These are phyloP conservation scores for Phytophthora melonis DNA, from an alignment of 352 stramenopile genomes.

Conservation along the genomic window DNA sequence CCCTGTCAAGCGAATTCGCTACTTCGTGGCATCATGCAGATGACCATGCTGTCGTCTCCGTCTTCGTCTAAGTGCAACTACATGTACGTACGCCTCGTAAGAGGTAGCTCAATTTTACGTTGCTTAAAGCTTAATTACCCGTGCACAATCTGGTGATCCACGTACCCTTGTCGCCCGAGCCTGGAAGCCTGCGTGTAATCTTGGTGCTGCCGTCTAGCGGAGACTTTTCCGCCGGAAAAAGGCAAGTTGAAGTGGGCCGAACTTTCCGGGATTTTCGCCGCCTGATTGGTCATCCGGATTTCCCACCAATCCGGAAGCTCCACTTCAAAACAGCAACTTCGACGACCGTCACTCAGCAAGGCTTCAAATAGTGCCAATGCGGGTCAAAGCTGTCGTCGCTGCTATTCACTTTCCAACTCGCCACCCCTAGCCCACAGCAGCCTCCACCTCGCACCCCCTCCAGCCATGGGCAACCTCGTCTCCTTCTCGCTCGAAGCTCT, in stretches of 20 bases:
- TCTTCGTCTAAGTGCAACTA: too few relatives aligned
- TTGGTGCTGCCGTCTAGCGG: neutral
- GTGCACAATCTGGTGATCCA: too few relatives aligned
- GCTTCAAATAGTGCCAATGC: slow-evolving; percentile 23
- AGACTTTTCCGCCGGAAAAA: neutral
- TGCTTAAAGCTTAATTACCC: too few relatives aligned
- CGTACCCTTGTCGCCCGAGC: too few relatives aligned
- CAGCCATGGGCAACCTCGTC: slow-evolving; percentile 59
- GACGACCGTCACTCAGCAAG: slow-evolving; percentile 20
- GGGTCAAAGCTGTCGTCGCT: neutral
- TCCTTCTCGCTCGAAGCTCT: slow-evolving; percentile 46
- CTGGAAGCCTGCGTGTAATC: neutral
- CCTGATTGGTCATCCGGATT: neutral
- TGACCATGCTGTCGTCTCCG: too few relatives aligned
- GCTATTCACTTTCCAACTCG: slow-evolving; percentile 28
- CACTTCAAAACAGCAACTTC: slow-evolving; percentile 35
- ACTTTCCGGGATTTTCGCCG: slow-evolving; percentile 1
- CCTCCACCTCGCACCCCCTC: neutral
- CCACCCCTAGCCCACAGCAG: neutral
- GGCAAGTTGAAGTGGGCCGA: slow-evolving; percentile 6
- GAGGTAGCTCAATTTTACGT: too few relatives aligned
- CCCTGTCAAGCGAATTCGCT: too few relatives aligned
- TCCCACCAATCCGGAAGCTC: slow-evolving; percentile 19
- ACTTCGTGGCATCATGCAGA: too few relatives aligned
- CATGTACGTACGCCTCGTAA: too few relatives aligned